Conservation (phyloP, 2,329 filamentous ascomycete species). For the Clarireedia monteithiana region DNA sequence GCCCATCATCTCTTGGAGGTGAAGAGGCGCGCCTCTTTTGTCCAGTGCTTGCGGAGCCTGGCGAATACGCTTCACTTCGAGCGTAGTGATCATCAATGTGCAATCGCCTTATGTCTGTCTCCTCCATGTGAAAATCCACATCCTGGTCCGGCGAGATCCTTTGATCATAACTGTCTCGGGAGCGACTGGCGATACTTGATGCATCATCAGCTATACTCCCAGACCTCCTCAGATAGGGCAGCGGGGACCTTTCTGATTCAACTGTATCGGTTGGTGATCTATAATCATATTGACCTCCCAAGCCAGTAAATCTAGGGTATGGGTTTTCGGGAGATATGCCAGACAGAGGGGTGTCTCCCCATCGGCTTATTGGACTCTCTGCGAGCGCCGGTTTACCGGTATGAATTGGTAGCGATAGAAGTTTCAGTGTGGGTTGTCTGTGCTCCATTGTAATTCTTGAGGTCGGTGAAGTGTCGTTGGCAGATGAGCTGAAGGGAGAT, state of each 20-base stretch:
- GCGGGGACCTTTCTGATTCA: conserved; percentile 26
- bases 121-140: conserved; percentile 44
- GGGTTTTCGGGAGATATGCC: conserved; percentile 24
- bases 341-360: conserved; percentile 25
- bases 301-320: conserved; percentile 17
- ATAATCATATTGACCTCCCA: conserved; percentile 20
- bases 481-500: conserved; percentile 26
- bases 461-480: conserved; percentile 28
- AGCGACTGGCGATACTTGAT: conserved; percentile 40
- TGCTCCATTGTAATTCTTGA: conserved; percentile 26
- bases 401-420: conserved; percentile 30
- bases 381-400: conserved; percentile 22
- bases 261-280: conserved; percentile 26
- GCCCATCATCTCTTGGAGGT: conserved; percentile 46
- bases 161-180: conserved; percentile 56
- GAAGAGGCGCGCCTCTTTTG: conserved; percentile 57
- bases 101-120: conserved; percentile 41
- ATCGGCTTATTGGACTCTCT: conserved; percentile 27
- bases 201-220: conserved; percentile 40
- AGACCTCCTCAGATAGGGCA: conserved; percentile 34
- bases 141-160: conserved; percentile 34
- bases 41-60: conserved; percentile 35
- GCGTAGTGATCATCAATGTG: conserved; percentile 44
- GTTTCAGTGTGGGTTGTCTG: conserved; percentile 26
- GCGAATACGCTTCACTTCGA: conserved; percentile 24